Conservation (phyloP, 768 basidiomycete genomes). For the Mycena maculata region DNA sequence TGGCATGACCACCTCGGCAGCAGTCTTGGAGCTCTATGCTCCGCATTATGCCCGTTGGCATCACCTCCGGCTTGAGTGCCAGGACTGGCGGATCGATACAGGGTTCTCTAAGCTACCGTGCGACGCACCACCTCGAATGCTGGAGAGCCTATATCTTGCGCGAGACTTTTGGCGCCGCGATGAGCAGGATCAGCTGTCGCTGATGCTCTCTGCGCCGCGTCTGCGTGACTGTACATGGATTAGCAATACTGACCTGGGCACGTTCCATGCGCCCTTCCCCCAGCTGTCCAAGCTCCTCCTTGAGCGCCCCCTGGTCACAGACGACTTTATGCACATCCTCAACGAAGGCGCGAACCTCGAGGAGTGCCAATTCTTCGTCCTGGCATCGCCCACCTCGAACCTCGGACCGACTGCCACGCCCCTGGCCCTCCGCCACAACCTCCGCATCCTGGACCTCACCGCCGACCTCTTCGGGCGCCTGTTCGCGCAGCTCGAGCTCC, state of each 20-base stretch:
- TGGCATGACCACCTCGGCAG: conserved; percentile 24
- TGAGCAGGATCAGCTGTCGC: conserved; percentile 32
- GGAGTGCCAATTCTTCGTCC: conserved; percentile 30
- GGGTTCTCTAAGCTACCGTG: conserved; percentile 32
- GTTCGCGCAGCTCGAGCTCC: conserved; percentile 41
- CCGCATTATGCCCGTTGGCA: conserved; percentile 43
- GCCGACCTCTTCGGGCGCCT: conserved; percentile 36
- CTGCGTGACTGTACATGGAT: conserved; percentile 41
- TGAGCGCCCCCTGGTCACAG: conserved; percentile 35
- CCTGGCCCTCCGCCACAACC: conserved; percentile 33
- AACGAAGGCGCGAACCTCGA: conserved; percentile 30
- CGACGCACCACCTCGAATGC: conserved; percentile 33
- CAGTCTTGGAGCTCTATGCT: conserved; percentile 39
- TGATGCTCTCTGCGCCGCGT: conserved; percentile 41
- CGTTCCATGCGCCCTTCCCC: conserved; percentile 41
- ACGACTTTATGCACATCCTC: conserved; percentile 39
- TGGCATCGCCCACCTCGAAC: conserved; percentile 15
- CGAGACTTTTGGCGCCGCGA: conserved; percentile 35
- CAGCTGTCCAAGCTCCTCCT: conserved; percentile 42
- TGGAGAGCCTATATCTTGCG: conserved; percentile 43
- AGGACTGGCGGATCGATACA: conserved; percentile 36
- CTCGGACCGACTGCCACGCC: neutral
- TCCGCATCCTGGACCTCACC: conserved; percentile 37
- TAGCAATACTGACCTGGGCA: conserved; percentile 32
- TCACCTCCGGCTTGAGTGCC: conserved; percentile 39